A percentile compares a stretch with the other conserved stretches of the same genome.
These are phyloP conservation scores for Colletotrichum musae DNA, from an alignment of 2,329 filamentous ascomycete genomes.

Conservation along the genomic window DNA sequence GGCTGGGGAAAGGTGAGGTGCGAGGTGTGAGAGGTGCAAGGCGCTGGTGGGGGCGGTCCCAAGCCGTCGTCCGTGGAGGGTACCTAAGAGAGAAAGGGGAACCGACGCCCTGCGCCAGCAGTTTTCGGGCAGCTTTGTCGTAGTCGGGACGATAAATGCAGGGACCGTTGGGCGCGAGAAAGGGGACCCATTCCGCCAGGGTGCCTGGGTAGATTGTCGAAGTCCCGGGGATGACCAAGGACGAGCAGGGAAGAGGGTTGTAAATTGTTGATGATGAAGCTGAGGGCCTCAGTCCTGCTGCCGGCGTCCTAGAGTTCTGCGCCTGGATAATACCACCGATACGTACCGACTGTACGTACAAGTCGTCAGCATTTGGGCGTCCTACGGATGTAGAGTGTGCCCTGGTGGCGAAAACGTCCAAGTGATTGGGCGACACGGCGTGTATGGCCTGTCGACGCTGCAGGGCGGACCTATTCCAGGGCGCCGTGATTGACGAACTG, in stretches of 20 bases:
- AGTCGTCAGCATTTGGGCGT: too few species aligned
- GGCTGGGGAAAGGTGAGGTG: not conserved
- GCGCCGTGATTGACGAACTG: constrained; percentile 34
- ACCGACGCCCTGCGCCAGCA: constrained; percentile 19
- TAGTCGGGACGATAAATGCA: constrained; percentile 22
- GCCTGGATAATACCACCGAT: too few species aligned
- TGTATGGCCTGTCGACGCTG: constrained; percentile 12
- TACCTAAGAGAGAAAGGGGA: constrained; percentile 20
- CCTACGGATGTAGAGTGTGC: not conserved
- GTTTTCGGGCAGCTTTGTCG: constrained; percentile 37
- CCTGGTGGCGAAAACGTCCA: constrained; percentile 28
- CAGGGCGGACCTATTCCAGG: constrained; percentile 33
- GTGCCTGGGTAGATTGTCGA: not conserved
- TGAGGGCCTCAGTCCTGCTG: too few species aligned
- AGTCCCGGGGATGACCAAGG: too few species aligned
- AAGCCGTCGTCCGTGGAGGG: constrained; percentile 15
- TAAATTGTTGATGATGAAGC: too few species aligned
- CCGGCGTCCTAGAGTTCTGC: too few species aligned
- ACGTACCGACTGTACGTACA: too few species aligned
- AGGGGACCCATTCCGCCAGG: not conserved
- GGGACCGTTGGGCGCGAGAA: constrained; percentile 29
- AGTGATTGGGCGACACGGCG: constrained; percentile 24
- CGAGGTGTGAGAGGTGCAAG: not conserved
- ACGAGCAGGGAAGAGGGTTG: too few species aligned
- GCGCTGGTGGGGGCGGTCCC: constrained; percentile 13